phyloP scores from a whole-genome alignment of 2,329 filamentous ascomycete genomes.

The Fusarium paranaense region DNA sequence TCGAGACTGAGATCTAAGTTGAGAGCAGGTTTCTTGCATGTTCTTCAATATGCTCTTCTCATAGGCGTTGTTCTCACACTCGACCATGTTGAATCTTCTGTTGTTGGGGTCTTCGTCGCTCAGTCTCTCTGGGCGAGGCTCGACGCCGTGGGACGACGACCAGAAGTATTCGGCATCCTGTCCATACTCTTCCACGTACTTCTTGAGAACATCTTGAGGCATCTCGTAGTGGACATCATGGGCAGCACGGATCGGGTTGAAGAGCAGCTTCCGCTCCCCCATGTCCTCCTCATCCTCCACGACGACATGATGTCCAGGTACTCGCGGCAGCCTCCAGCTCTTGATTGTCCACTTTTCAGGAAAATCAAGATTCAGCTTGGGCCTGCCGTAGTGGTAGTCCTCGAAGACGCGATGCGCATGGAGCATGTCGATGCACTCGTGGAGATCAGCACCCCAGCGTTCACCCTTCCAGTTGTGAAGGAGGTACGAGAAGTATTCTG shows the following conservation, averaged over 20 bases:
- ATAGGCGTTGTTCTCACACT: slow-evolving; percentile 51
- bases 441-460: slow-evolving; percentile 47
- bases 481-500: slow-evolving; percentile 55
- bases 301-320: slow-evolving; percentile 24
- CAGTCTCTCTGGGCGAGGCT: not conserved
- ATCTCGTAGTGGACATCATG: slow-evolving; percentile 45
- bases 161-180: slow-evolving; percentile 24
- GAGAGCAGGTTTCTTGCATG: slow-evolving; percentile 31
- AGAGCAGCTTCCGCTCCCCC: slow-evolving; percentile 29
- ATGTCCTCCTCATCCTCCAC: slow-evolving; percentile 4
- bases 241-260: slow-evolving; percentile 11
- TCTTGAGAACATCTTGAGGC: slow-evolving; percentile 10
- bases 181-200: slow-evolving; percentile 24
- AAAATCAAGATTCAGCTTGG: slow-evolving; percentile 44
- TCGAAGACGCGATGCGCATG: slow-evolving; percentile 50
- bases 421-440: slow-evolving; percentile 49
- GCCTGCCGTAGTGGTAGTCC: slow-evolving; percentile 48
- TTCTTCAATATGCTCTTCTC: slow-evolving; percentile 47
- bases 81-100: slow-evolving; percentile 47
- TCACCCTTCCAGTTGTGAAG: slow-evolving; percentile 33
- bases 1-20: slow-evolving; percentile 15
- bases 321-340: slow-evolving; percentile 45
- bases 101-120: not conserved
- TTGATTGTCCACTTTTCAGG: slow-evolving; percentile 23
- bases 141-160: not conserved